phyloP scores from a whole-genome alignment of 2,329 filamentous ascomycete genomes.

The Epichloe amarillans region DNA sequence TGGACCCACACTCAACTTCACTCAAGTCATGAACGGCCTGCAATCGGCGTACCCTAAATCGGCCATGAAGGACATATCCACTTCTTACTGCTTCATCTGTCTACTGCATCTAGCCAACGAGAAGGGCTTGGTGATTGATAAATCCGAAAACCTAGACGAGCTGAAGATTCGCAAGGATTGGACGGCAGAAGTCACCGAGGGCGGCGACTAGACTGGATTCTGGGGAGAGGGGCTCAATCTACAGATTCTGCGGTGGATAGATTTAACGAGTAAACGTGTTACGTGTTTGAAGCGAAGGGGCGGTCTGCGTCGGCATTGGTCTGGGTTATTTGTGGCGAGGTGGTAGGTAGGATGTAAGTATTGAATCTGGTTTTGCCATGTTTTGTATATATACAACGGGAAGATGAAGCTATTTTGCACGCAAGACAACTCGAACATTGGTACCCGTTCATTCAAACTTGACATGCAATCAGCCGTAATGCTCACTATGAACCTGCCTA shows the following conservation, averaged over 20 bases:
- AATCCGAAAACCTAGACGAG: constrained; percentile 43
- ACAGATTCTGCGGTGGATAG: too few species aligned
- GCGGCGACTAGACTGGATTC: constrained; percentile 16
- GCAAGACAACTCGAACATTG: too few species aligned
- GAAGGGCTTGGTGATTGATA: constrained; percentile 69
- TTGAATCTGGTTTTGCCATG: too few species aligned
- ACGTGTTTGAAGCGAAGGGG: not conserved
- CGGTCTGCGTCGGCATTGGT: too few species aligned
- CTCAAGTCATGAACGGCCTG: constrained; percentile 78
- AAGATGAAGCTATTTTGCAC: too few species aligned
- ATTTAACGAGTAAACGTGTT: not conserved
- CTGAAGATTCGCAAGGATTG: constrained; percentile 49
- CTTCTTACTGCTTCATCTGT: constrained; percentile 86
- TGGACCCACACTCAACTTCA: constrained; percentile 63
- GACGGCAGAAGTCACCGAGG: constrained; percentile 41
- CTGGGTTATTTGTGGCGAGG: too few species aligned
- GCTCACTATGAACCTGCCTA: too few species aligned
- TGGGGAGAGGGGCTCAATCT: not conserved
- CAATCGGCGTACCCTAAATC: constrained; percentile 76
- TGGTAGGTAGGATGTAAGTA: too few species aligned
- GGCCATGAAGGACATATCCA: constrained; percentile 87
- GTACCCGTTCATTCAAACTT: too few species aligned
- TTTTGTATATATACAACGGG: too few species aligned
- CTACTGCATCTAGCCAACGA: constrained; percentile 85
- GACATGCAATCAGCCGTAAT: too few species aligned